Percentiles rank a stretch among this genome's conserved stretches.
Evolutionary conservation across 1,284 basidiomycete genomes (phyloP).

Genomic region (Acaromyces ingoldii): DNA sequence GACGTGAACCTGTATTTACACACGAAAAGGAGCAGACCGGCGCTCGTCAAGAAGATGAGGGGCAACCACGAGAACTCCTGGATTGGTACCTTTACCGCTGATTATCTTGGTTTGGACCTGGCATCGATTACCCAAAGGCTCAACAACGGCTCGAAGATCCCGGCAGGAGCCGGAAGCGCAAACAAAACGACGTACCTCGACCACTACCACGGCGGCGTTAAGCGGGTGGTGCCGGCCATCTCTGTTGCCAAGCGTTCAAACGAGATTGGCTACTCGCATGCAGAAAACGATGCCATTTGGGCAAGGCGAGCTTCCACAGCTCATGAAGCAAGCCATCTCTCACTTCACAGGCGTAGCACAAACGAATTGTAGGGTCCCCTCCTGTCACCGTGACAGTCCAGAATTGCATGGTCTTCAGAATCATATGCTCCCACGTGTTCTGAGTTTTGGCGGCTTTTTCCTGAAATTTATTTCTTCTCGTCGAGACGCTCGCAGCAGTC

Average conservation of each 20-base stretch:
- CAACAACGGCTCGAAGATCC: conserved; percentile 14
- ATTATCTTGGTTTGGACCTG: conserved; percentile 28
- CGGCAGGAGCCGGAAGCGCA: background rate
- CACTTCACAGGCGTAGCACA: no score
- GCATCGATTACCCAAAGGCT: conserved; percentile 15
- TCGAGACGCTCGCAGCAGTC: no score
- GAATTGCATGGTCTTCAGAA: no score
- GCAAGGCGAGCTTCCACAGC: no score
- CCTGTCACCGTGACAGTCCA: no score
- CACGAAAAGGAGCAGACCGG: conserved; percentile 12
- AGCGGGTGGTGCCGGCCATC: background rate
- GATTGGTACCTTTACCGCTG: conserved; percentile 32
- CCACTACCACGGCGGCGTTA: background rate
- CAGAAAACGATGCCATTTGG: background rate
- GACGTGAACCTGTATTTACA: conserved; percentile 33
- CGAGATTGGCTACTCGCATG: conserved; percentile 1
- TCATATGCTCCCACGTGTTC: no score
- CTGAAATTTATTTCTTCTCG: no score
- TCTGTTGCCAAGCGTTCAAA: background rate
- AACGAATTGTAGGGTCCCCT: no score
- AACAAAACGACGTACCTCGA: conserved; percentile 1
- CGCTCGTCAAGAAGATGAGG: conserved; percentile 1
- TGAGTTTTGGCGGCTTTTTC: no score
- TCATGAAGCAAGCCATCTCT: no score
- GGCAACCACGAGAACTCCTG: conserved; percentile 44